Base-by-base conservation (phyloP, 805 yeast genomes). In the Tetrapisispora namnaoensis region DNA sequence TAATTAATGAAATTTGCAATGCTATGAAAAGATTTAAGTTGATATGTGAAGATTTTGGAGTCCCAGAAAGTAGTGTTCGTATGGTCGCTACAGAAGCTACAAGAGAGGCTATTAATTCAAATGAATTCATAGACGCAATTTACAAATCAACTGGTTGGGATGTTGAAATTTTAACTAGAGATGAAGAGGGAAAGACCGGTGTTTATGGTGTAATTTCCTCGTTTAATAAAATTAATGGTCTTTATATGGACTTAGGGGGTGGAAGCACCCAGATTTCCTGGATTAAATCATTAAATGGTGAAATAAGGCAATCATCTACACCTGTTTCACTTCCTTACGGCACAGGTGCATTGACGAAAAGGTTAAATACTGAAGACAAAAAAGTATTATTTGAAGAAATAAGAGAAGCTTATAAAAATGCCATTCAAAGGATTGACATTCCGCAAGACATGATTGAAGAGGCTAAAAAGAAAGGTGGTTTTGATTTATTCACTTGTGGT, bases 21-120 rank as follows among this genome's bases (percentile, higher is more conserved):
- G 82, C 86, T 2, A 75, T 85, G 77, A 72, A 74, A 52, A 73
- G 91, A 55, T 84, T 84, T 67, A 76, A 78, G 57, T 69, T 77
- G 55, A 81, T 83, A 40, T 85, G 91, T 61, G 79, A 75, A 47
- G 88, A 82, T 63, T 84, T 84, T 58, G 88, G 87, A 22, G 89
- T 84, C 1, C 75, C 79, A 7, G 74, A 73, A 46, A 62, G 71
- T 16, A 76, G 81, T 17, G 86, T 83, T 13, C 68, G 77, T 50
- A 82, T 84, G 1, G 81, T 83, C 20, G 88, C 87, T 9, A 82
- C 90, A 0, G 88, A 83, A 55, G 87, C 88, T 1, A 79, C 85
- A 0, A 73, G 87, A 57, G 82, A 79, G 53, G 87, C 88, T 2
- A 68, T 80, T 5, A 83, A 83, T 55, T 75, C 82, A 0, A 73